A percentile compares a stretch with the other conserved stretches of the same genome.
These are phyloP conservation scores for Cornus florida DNA, from an alignment of 148 eudicot species.

Conservation along the genomic window DNA sequence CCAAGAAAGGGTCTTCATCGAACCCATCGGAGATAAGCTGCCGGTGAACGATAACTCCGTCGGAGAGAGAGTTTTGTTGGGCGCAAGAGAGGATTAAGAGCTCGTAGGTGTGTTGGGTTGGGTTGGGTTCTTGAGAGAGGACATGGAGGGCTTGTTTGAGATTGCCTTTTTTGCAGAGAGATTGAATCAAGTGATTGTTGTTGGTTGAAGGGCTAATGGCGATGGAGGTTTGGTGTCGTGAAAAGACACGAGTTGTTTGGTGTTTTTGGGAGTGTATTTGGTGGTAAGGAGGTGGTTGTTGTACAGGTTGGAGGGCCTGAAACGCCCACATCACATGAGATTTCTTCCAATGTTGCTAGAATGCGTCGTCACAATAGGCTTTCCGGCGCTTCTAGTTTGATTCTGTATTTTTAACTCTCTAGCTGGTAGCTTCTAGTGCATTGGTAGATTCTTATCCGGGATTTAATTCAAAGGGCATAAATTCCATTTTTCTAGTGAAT, in stretches of 20 bases:
- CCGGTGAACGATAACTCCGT: slow-evolving; percentile 56
- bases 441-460: background rate
- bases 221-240: slow-evolving; percentile 27
- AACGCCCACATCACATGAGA: slow-evolving; percentile 56
- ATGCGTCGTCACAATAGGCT: background rate
- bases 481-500: too few relatives aligned
- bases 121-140: slow-evolving; percentile 58
- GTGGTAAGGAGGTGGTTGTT: slow-evolving; percentile 23
- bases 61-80: slow-evolving; percentile 43
- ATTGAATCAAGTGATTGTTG: slow-evolving; percentile 57
- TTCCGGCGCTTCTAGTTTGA: background rate
- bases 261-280: slow-evolving; percentile 12
- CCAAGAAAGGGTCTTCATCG: slow-evolving; percentile 70
- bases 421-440: background rate
- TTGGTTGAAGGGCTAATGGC: slow-evolving; percentile 25
- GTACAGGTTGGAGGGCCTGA: slow-evolving; percentile 43
- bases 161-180: slow-evolving; percentile 59
- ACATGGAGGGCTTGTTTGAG: slow-evolving; percentile 67
- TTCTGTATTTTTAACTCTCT: background rate
- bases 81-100: slow-evolving; percentile 63
- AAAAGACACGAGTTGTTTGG: slow-evolving; percentile 9
- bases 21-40: slow-evolving; percentile 64
- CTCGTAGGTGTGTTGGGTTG: slow-evolving; percentile 83
- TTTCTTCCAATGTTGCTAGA: background rate
- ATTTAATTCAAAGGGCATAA: too few relatives aligned